phyloP scores from a whole-genome alignment of 2,329 filamentous ascomycete genomes.

The Paracorniculantispora psalliotae region DNA sequence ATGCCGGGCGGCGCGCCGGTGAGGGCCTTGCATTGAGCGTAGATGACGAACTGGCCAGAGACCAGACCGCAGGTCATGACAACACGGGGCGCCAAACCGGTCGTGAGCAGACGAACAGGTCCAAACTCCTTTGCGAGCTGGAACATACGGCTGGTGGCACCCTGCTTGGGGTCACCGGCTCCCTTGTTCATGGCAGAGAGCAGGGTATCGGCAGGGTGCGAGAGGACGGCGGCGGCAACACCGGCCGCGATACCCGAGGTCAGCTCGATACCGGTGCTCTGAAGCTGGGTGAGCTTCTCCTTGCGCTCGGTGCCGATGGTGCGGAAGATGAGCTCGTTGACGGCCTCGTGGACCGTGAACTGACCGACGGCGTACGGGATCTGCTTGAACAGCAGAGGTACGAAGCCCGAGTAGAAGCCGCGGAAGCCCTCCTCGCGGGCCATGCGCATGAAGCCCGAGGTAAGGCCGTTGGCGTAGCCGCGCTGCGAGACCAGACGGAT shows the following conservation, averaged over 20 bases:
- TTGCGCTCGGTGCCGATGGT: conserved; percentile 62
- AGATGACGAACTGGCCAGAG: conserved; percentile 50
- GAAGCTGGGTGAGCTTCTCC: conserved; percentile 60
- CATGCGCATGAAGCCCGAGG: conserved; percentile 70
- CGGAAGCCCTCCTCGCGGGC: conserved; percentile 68
- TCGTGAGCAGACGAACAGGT: conserved; percentile 40
- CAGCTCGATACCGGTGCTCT: conserved; percentile 79
- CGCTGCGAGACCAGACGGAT: conserved; percentile 77
- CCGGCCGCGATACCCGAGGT: conserved; percentile 81
- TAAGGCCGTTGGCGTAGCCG: conserved; percentile 67
- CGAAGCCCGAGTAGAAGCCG: conserved; percentile 89
- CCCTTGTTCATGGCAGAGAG: conserved; percentile 53
- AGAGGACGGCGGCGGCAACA: conserved; percentile 82
- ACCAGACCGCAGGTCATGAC: conserved; percentile 51
- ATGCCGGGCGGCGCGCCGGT: conserved; percentile 47
- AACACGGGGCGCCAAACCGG: conserved; percentile 46
- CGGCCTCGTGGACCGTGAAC: conserved; percentile 91
- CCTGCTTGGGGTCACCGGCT: conserved; percentile 43
- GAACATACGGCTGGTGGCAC: conserved; percentile 47
- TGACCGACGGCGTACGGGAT: conserved; percentile 92
- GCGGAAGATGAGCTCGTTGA: conserved; percentile 70
- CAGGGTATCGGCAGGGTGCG: conserved; percentile 74
- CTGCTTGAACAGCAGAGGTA: conserved; percentile 81
- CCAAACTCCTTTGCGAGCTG: conserved; percentile 48
- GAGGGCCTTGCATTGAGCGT: conserved; percentile 49